Evolutionary conservation across 2,329 filamentous ascomycete species (phyloP), one percentile per base, ranked within the genome.

Genomic region (Phialophora verrucosa): DNA sequence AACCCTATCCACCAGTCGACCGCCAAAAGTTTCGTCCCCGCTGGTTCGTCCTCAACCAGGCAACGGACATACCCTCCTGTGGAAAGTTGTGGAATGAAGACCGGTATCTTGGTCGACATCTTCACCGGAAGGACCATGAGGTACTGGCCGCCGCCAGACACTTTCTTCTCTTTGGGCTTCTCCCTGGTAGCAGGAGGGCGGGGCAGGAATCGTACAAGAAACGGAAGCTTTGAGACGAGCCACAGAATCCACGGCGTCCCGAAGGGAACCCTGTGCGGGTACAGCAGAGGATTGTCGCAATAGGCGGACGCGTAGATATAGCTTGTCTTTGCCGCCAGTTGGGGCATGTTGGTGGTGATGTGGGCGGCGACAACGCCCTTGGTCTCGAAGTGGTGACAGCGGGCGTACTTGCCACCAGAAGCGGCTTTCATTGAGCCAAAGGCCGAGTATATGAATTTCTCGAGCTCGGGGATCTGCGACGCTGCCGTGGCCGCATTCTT

Each of bases 391-490:
- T 65, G 63, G 50, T 60, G 49, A 25, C 57, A 65, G 5, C 63
- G 57, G 20, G 57, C 50, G 51, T 65, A 61, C 20, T 65, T 65
- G 10, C 58, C 63, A n/a, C 38, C 50, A 20, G 63, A 65, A 23
- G 63, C 63, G 25, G 56, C 50, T 27, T 61, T 65, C 57, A 65
- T 65, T 17, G 63, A 65, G 25, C 57, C 63, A 29, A 65, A 61
- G 35, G 63, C 50, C 23, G 63, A 65, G 50, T 65, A 65, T 10
- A 65, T 29, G 50, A 56, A 61, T 42, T 32, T 60, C 57, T 65
- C 57, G 4, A 65, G 63, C 50, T 56, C 50, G 7, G 50, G 57
- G 17, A 56, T 61, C 27, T 61, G 50, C 6, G 57, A 32, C 4
- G 63, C 63, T 17, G 63, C 63, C 2, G 27, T 51, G 11, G 63